A percentile compares a stretch with the other conserved stretches of the same genome.
Conservation (phyloP, 208 protist species). For the Trypanosoma melophagium region DNA sequence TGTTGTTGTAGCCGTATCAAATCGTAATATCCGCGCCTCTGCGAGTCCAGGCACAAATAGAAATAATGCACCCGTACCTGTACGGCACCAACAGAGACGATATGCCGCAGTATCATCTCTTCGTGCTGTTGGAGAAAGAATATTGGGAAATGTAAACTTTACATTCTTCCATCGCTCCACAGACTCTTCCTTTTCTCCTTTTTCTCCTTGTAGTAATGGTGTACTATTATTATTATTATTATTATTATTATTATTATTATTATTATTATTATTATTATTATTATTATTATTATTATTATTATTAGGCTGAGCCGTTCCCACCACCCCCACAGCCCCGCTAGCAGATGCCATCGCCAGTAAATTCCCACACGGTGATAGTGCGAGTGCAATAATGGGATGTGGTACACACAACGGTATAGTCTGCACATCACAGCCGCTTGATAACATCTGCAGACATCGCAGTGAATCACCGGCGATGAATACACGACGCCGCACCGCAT, state of each 20-base stretch:
- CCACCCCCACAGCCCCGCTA: conserved; percentile 49
- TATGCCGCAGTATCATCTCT: conserved; percentile 47
- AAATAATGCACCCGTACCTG: conserved; percentile 30
- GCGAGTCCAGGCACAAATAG: conserved; percentile 50
- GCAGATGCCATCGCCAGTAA: conserved; percentile 72
- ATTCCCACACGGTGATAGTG: conserved; percentile 62
- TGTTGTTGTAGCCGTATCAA: conserved; percentile 16
- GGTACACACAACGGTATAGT: conserved; percentile 64
- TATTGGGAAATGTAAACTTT: conserved; percentile 32
- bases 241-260: background rate
- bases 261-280: too few species aligned
- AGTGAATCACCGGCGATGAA: conserved; percentile 87
- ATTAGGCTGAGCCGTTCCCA: conserved; percentile 21
- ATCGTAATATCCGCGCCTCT: conserved; percentile 46
- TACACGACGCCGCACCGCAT: conserved; percentile 52
- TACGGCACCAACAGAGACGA: conserved; percentile 59
- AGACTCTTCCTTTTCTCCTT: background rate
- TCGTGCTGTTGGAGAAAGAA: conserved; percentile 46
- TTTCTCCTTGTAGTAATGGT: background rate
- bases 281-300: too few species aligned
- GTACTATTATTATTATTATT: background rate
- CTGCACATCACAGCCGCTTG: conserved; percentile 41
- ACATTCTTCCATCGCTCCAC: conserved; percentile 10
- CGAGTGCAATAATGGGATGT: conserved; percentile 58
- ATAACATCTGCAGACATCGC: conserved; percentile 60